A percentile compares a stretch with the other conserved stretches of the same genome.
Conservation (phyloP, 2,329 filamentous ascomycete species). For the Apiospora marii region DNA sequence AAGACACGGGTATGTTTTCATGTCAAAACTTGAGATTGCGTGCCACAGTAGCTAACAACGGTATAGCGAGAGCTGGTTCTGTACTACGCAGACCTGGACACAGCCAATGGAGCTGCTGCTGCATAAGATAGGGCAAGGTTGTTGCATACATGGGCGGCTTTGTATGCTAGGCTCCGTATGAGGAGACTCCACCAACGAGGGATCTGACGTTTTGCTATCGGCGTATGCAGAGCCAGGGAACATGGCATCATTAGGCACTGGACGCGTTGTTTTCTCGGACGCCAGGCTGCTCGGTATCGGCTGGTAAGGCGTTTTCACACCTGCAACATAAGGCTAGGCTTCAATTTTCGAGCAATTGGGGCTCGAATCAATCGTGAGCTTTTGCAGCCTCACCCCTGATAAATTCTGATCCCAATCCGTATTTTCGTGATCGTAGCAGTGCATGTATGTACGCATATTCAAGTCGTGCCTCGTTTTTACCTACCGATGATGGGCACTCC, state of each 20-base stretch:
- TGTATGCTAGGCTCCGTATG: background rate
- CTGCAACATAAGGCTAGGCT: constrained; percentile 18
- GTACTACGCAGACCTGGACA: constrained; percentile 68
- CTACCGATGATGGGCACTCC: background rate
- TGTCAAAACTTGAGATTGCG: constrained; percentile 29
- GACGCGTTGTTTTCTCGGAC: constrained; percentile 22
- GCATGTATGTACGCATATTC: background rate
- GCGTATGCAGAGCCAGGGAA: constrained; percentile 22
- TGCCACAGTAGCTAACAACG: background rate
- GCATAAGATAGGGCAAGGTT: background rate
- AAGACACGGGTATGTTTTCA: constrained; percentile 62
- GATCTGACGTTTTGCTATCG: constrained; percentile 23
- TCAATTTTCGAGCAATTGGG: constrained; percentile 19
- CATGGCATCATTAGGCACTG: constrained; percentile 21
- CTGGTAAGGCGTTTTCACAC: constrained; percentile 20
- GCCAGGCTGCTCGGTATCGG: constrained; percentile 21
- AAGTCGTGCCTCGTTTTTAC: background rate
- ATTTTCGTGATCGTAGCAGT: background rate
- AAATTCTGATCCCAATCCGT: background rate
- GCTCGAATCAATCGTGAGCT: constrained; percentile 17
- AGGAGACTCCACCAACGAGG: constrained; percentile 3
- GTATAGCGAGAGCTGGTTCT: constrained; percentile 66
- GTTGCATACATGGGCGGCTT: background rate
- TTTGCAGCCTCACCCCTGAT: constrained; percentile 3
- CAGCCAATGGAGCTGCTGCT: constrained; percentile 24